Evolutionary conservation across 148 eudicot species (phyloP), one percentile per base, ranked within the genome.

Genomic region (Hydrangea macrophylla): DNA sequence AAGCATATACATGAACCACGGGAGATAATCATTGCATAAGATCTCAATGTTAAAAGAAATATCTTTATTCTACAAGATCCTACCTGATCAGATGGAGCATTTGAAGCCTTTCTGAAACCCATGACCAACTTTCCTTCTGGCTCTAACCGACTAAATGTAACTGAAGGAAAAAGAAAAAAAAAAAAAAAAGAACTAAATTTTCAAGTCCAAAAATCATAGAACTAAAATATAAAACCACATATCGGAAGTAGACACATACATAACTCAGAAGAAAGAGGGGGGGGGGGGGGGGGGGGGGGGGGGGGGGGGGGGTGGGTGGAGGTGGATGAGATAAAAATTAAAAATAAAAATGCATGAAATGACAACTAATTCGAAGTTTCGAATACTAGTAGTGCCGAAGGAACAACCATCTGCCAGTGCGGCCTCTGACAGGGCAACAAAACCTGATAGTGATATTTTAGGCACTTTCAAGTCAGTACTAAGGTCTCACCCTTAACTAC

Each of bases 111-210:
- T 71, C 86, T 83, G 70, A 79, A 82, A 25, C 92, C 92, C 81
- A 90, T 87, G 55, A 90, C 74, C 71, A 90, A 69, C 82, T 81
- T 87, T 51, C 92, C 92, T 75, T 85, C 84, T n/a, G 90, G 92
- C 70, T 87, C 92, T 68, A 78, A 54, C 76, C 96, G 86, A 64
- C 90, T 75, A 76, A 90, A 90, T 67, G 90, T 85, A 36, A 90
- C 96, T 90, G 90, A 72, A 23, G 39, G 70, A 61, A 61, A 18
- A 54, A 44, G 53, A 36, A n/a, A 51, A 67, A 17, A 28, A n/a
- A n/a, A n/a, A n/a, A n/a, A n/a, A n/a, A n/a, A n/a, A n/a, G n/a
- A n/a, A n/a, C n/a, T n/a, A n/a, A n/a, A n/a, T n/a, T n/a, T n/a
- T n/a, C n/a, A 62, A 70, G 66, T 9, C 55, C 13, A 27, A n/a